Percentiles rank a stretch among this genome's conserved stretches.
Evolutionary conservation across 1,139 yeast genomes (phyloP).

Genomic region (Hemisphaericaspora xylanilytica): DNA sequence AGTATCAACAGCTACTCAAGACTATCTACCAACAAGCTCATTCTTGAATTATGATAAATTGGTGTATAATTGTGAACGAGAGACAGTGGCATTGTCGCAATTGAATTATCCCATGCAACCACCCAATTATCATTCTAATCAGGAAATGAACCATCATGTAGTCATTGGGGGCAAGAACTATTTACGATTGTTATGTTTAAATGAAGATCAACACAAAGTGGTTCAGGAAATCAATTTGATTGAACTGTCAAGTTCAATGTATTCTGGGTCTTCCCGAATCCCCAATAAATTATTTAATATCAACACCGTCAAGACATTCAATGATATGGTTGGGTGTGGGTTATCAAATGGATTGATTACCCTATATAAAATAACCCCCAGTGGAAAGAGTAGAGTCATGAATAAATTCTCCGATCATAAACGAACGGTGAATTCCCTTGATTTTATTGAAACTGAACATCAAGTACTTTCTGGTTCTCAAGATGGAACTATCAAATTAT

Average conservation of each 20-base stretch:
- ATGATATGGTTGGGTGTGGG: conserved; percentile 43
- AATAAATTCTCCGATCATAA: conserved; percentile 65
- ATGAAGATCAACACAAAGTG: conserved; percentile 36
- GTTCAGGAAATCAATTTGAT: conserved; percentile 44
- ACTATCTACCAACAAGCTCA: no score
- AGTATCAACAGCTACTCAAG: background rate
- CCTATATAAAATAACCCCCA: conserved; percentile 32
- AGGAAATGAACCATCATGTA: conserved; percentile 28
- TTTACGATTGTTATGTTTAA: conserved; percentile 47
- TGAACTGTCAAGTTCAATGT: conserved; percentile 46
- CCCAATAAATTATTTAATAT: conserved; percentile 39
- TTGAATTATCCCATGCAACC: conserved; percentile 18
- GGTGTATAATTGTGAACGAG: conserved; percentile 28
- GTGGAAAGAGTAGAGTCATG: conserved; percentile 40
- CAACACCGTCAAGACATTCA: conserved; percentile 38
- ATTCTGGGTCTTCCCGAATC: conserved; percentile 35
- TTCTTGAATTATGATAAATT: conserved; percentile 14
- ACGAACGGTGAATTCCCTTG: conserved; percentile 77
- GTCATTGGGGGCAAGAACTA: conserved; percentile 61
- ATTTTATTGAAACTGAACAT: conserved; percentile 58
- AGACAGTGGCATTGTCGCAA: conserved; percentile 28
- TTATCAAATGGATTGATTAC: conserved; percentile 39
- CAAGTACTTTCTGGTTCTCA: conserved; percentile 81
- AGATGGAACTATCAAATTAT: conserved; percentile 82
- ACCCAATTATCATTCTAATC: conserved; percentile 7